Evolutionary conservation across 352 stramenopile genomes (phyloP).

Genomic region (Globisporangium camurandrum): DNA sequence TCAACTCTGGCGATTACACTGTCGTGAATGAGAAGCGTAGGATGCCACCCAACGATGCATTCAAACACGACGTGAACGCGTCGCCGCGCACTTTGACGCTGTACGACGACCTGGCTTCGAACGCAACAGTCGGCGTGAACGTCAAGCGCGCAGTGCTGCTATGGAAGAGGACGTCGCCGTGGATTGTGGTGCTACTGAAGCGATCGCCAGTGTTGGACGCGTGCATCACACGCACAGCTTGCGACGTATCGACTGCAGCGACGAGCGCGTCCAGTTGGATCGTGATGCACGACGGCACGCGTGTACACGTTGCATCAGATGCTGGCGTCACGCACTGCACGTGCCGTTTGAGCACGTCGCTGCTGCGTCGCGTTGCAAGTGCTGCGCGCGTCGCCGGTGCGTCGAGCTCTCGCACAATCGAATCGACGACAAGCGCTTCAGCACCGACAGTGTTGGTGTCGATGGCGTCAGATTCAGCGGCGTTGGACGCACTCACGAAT

Average conservation of each 20-base stretch:
- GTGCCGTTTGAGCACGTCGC: slow-evolving; percentile 10
- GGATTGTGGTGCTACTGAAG: slow-evolving; percentile 11
- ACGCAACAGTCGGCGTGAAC: slow-evolving; percentile 27
- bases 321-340: slow-evolving; percentile 9
- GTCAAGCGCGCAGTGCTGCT: slow-evolving; percentile 7
- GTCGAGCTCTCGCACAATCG: slow-evolving; percentile 5
- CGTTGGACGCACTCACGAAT: background rate
- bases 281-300: slow-evolving; percentile 2
- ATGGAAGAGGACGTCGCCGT: slow-evolving; percentile 16
- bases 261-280: slow-evolving; percentile 21
- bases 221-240: slow-evolving; percentile 29
- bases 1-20: too few species aligned
- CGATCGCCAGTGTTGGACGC: too few species aligned
- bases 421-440: slow-evolving; percentile 4
- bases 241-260: slow-evolving; percentile 17
- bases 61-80: slow-evolving; percentile 19
- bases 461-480: background rate
- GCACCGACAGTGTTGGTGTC: too few species aligned
- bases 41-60: slow-evolving; percentile 1
- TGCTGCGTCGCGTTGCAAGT: slow-evolving; percentile 6
- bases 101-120: slow-evolving; percentile 26
- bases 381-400: slow-evolving; percentile 12
- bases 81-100: slow-evolving; percentile 22
- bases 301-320: slow-evolving; percentile 12
- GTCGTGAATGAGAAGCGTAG: slow-evolving; percentile 19